Conservation (phyloP, 495 filamentous ascomycete species). For the Penicillium verhagenii region DNA sequence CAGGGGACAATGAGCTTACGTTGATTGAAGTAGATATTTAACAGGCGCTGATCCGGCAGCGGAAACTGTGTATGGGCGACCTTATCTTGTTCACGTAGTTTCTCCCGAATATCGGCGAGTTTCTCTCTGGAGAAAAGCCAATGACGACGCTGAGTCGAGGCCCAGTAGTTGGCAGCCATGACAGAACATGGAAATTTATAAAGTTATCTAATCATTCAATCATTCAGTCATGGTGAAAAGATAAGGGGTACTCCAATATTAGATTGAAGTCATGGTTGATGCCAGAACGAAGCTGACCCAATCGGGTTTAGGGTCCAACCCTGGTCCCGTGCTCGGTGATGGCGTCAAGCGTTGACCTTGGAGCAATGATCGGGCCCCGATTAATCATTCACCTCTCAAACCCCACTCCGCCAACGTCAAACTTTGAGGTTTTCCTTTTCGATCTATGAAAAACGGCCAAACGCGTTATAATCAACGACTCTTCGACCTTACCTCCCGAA, state of each 20-base stretch:
- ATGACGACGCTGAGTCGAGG: conserved; percentile 81
- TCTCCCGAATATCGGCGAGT: conserved; percentile 67
- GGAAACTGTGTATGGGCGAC: conserved; percentile 71
- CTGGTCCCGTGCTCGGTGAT: conserved; percentile 36
- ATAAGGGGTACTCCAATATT: not conserved
- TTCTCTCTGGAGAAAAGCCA: conserved; percentile 88
- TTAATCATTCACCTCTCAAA: conserved; percentile 26
- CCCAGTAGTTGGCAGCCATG: conserved; percentile 98
- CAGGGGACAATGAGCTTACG: conserved; percentile 48
- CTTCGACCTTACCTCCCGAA: not conserved
- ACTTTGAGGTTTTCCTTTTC: conserved; percentile 5
- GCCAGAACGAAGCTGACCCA: conserved; percentile 16
- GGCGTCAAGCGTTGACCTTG: conserved; percentile 29
- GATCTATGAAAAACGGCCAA: not conserved
- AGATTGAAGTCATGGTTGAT: not conserved
- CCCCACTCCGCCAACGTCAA: conserved; percentile 14
- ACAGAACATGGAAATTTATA: conserved; percentile 3
- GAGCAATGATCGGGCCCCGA: conserved; percentile 41
- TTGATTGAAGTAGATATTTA: conserved; percentile 90
- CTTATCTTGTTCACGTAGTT: conserved; percentile 71
- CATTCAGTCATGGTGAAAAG: conserved; percentile 2
- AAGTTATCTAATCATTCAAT: not conserved
- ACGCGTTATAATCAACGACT: too few relatives aligned
- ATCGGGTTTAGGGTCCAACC: conserved; percentile 39
- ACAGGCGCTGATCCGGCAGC: conserved; percentile 73